These are phyloP conservation scores for Ceratocystis colombiana DNA, from an alignment of 2,329 filamentous ascomycete species.

Conservation along the genomic window DNA sequence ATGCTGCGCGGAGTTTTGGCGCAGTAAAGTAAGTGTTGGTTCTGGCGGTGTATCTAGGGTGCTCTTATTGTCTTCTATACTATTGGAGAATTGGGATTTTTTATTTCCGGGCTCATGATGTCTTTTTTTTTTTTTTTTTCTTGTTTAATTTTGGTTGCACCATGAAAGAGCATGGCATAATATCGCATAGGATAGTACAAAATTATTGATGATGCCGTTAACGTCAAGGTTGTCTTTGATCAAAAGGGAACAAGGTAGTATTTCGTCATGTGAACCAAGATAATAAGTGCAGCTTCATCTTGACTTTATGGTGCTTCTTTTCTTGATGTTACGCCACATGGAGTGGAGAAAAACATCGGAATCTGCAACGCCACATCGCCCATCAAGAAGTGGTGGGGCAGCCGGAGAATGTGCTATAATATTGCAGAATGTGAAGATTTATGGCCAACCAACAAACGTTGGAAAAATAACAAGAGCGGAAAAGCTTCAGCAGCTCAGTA, in stretches of 20 bases:
- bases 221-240: too few species aligned
- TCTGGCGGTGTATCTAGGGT: neutral
- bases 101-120: neutral
- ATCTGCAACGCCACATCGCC: neutral
- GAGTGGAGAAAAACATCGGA: neutral
- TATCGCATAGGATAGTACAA: too few species aligned
- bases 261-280: too few species aligned
- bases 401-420: too few species aligned
- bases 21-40: constrained; percentile 39
- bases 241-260: too few species aligned
- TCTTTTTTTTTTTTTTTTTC: neutral
- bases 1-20: constrained; percentile 78
- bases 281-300: constrained; percentile 2
- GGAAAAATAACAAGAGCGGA: neutral
- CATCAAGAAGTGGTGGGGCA: too few species aligned
- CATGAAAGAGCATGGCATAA: too few species aligned
- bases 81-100: neutral
- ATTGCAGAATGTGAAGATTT: neutral
- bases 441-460: neutral
- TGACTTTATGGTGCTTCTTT: neutral
- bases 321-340: constrained; percentile 1
- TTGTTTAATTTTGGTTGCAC: too few species aligned
- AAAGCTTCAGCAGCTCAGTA: neutral
- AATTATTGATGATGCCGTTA: too few species aligned
- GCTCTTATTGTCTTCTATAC: neutral